These are phyloP conservation scores for Magnolia kwangsiensis DNA, from an alignment of 164 flowering plant genomes.

Conservation along the genomic window DNA sequence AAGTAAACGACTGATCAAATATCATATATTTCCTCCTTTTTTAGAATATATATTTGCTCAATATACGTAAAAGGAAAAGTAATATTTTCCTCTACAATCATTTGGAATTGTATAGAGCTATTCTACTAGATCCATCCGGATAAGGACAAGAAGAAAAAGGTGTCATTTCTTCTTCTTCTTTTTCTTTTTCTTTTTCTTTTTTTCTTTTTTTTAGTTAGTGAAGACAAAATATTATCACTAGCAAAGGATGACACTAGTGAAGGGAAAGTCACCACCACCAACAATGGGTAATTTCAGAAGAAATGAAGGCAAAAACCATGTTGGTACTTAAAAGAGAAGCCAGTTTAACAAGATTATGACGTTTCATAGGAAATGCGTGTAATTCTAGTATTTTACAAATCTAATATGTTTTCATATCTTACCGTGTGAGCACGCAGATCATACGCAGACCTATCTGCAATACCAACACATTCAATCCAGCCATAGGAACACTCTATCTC, in stretches of 20 bases:
- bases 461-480: constrained; percentile 98
- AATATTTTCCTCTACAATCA: too few relatives aligned
- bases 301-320: neutral
- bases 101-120: too few relatives aligned
- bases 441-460: constrained; percentile 97
- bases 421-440: constrained; percentile 90
- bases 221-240: too few relatives aligned
- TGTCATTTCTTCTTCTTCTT: too few relatives aligned
- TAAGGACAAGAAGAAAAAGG: too few relatives aligned
- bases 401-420: constrained; percentile 10
- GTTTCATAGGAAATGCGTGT: neutral
- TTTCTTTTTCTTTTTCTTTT: too few relatives aligned
- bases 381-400: too few relatives aligned
- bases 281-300: neutral
- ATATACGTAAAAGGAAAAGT: too few relatives aligned
- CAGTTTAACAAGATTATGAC: neutral
- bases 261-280: neutral
- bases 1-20: too few relatives aligned
- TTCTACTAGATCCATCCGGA: too few relatives aligned
- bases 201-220: neutral
- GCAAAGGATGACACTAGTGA: neutral
- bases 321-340: neutral
- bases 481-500: constrained; percentile 97
- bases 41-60: too few relatives aligned
- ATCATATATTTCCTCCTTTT: too few relatives aligned